These are phyloP conservation scores for Solanum clarkiae DNA, from an alignment of 257 asterid genomes.

Conservation along the genomic window DNA sequence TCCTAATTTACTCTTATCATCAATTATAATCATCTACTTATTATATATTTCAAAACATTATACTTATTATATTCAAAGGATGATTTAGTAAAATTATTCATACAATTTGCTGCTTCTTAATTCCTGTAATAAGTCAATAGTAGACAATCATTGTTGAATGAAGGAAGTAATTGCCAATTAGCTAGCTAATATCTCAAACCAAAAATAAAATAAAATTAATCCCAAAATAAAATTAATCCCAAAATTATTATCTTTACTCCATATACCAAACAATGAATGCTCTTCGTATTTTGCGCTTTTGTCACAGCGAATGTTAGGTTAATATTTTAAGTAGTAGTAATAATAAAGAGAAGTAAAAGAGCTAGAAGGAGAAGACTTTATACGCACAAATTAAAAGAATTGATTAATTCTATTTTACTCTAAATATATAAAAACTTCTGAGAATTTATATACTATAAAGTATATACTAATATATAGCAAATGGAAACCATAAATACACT, in stretches of 20 bases:
- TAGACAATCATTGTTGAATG: too few relatives aligned
- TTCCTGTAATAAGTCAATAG: too few relatives aligned
- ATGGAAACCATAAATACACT: background rate
- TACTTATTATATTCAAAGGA: too few relatives aligned
- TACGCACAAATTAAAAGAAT: background rate
- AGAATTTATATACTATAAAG: background rate
- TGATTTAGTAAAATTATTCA: too few relatives aligned
- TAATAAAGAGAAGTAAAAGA: background rate
- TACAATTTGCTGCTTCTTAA: too few relatives aligned
- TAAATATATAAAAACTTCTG: background rate
- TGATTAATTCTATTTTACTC: background rate
- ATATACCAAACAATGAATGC: background rate
- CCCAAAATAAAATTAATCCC: background rate
- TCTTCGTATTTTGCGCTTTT: too few relatives aligned
- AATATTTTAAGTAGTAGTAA: too few relatives aligned
- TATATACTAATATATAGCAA: background rate
- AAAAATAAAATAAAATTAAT: background rate
- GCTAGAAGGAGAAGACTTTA: background rate
- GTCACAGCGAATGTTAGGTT: too few relatives aligned
- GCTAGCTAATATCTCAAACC: background rate
- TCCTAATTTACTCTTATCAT: too few relatives aligned
- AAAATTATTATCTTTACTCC: background rate
- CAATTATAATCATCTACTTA: too few relatives aligned
- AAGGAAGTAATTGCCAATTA: too few relatives aligned
- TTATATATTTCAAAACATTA: too few relatives aligned